Percentiles rank a stretch among this genome's conserved stretches.
These are phyloP conservation scores for Dalbergia cochinchinensis DNA, from an alignment of 306 rosid genomes.

Conservation along the genomic window DNA sequence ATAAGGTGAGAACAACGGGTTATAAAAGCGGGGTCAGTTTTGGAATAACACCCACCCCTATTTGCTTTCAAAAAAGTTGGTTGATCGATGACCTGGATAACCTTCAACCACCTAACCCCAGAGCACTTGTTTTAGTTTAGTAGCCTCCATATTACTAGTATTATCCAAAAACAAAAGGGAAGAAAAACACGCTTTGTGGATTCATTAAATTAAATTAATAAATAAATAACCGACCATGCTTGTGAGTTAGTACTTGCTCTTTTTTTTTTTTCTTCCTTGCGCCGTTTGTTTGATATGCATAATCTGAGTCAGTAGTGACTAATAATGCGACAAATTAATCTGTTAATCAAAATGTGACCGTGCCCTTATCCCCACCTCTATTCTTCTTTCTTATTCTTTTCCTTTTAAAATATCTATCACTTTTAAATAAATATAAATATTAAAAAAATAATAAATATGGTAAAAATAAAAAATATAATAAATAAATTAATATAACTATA, in stretches of 20 bases:
- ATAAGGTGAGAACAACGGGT: neutral
- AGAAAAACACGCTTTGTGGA: constrained; percentile 34
- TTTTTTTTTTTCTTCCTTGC: neutral
- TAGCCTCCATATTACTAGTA: neutral
- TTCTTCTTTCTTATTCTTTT: too few relatives aligned
- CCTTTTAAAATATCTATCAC: too few relatives aligned
- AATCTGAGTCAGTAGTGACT: constrained; percentile 32
- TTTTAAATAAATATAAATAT: too few relatives aligned
- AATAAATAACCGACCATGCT: constrained; percentile 10
- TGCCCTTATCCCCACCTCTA: neutral
- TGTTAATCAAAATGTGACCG: too few relatives aligned
- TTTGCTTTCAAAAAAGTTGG: constrained; percentile 36
- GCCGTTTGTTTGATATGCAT: neutral
- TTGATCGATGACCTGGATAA: constrained; percentile 42
- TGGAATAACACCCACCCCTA: neutral
- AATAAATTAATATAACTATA: too few relatives aligned
- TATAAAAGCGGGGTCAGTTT: constrained; percentile 21
- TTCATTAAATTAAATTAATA: neutral
- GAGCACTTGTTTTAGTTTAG: neutral
- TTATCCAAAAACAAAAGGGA: too few relatives aligned
- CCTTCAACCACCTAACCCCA: constrained; percentile 35
- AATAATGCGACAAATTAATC: constrained; percentile 12
- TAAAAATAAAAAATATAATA: too few relatives aligned
- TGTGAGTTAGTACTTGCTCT: neutral
- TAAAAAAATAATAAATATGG: too few relatives aligned